phyloP scores from a whole-genome alignment of 2,329 filamentous ascomycete species.

The Beauveria bassiana region DNA sequence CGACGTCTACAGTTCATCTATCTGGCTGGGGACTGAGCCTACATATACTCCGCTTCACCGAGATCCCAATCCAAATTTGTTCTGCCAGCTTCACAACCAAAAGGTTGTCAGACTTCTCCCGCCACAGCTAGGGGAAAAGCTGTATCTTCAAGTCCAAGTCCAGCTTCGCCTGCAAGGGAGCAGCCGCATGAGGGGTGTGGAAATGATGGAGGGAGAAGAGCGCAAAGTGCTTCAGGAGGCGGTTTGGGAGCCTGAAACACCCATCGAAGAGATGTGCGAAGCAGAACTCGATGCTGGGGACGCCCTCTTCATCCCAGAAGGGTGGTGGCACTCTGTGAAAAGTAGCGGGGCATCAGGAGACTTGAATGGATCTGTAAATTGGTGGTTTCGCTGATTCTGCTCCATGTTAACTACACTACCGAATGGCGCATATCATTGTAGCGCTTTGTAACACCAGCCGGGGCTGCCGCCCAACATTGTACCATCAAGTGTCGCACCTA shows the following conservation, averaged over 20 bases:
- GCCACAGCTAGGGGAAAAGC: constrained; percentile 51
- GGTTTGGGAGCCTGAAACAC: constrained; percentile 52
- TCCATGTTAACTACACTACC: not conserved
- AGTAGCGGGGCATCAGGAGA: constrained; percentile 26
- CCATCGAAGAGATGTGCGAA: constrained; percentile 35
- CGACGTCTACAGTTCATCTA: constrained; percentile 77
- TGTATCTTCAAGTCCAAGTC: constrained; percentile 52
- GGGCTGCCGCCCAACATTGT: not conserved
- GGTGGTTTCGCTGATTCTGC: constrained; percentile 34
- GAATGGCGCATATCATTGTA: too few relatives aligned
- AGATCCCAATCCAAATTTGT: constrained; percentile 91
- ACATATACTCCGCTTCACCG: constrained; percentile 87
- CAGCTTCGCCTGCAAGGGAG: constrained; percentile 31
- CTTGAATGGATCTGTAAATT: constrained; percentile 37
- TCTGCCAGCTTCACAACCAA: constrained; percentile 68
- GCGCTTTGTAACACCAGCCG: not conserved
- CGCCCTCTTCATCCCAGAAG: constrained; percentile 33
- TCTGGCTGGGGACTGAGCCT: constrained; percentile 82
- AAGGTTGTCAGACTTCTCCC: constrained; percentile 69
- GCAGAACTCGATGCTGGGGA: constrained; percentile 48
- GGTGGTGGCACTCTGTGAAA: constrained; percentile 40
- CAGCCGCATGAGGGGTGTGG: constrained; percentile 59
- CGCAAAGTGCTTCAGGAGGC: constrained; percentile 55
- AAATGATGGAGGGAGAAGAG: constrained; percentile 87
- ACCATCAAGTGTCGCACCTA: not conserved